Percentiles rank a stretch among this genome's conserved stretches.
These are phyloP conservation scores for Aureobasidium sp. DNA, from an alignment of 2,329 filamentous ascomycete species.

Conservation along the genomic window DNA sequence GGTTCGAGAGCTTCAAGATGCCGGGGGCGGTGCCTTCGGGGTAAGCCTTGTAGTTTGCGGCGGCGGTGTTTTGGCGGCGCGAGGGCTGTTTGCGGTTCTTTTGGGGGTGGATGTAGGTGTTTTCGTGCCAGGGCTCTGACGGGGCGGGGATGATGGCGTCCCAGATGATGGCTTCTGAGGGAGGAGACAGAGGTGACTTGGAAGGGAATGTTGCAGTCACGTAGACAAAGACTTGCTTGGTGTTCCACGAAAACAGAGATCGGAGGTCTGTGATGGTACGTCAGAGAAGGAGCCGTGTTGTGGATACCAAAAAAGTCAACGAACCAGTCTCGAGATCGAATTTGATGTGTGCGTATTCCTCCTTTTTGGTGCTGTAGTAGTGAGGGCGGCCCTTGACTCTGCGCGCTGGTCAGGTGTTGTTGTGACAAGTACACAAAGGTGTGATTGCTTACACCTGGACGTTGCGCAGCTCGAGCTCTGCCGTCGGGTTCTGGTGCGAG, in stretches of 20 bases:
- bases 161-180: slow-evolving; percentile 78
- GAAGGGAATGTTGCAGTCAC: slow-evolving; percentile 68
- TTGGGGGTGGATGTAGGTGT: slow-evolving; percentile 48
- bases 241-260: slow-evolving; percentile 97
- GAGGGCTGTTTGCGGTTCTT: slow-evolving; percentile 42
- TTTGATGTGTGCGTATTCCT: slow-evolving; percentile 91
- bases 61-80: slow-evolving; percentile 22
- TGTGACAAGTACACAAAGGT: not conserved
- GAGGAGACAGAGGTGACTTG: slow-evolving; percentile 30
- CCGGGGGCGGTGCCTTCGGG: slow-evolving; percentile 46
- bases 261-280: slow-evolving; percentile 57
- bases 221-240: slow-evolving; percentile 96
- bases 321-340: slow-evolving; percentile 79
- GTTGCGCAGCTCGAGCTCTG: slow-evolving; percentile 61
- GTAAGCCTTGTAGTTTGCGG: slow-evolving; percentile 24
- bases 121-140: slow-evolving; percentile 48
- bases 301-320: not conserved
- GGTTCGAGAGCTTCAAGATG: slow-evolving; percentile 69
- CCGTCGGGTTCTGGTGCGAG: slow-evolving; percentile 60
- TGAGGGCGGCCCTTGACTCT: slow-evolving; percentile 88
- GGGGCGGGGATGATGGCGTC: slow-evolving; percentile 82
- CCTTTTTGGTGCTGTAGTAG: slow-evolving; percentile 86
- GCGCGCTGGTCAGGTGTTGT: slow-evolving; percentile 13
- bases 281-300: slow-evolving; percentile 20
- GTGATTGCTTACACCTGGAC: slow-evolving; percentile 66